These are phyloP conservation scores for Pseudogymnoascus sp. DNA, from an alignment of 2,329 filamentous ascomycete species.

Conservation along the genomic window DNA sequence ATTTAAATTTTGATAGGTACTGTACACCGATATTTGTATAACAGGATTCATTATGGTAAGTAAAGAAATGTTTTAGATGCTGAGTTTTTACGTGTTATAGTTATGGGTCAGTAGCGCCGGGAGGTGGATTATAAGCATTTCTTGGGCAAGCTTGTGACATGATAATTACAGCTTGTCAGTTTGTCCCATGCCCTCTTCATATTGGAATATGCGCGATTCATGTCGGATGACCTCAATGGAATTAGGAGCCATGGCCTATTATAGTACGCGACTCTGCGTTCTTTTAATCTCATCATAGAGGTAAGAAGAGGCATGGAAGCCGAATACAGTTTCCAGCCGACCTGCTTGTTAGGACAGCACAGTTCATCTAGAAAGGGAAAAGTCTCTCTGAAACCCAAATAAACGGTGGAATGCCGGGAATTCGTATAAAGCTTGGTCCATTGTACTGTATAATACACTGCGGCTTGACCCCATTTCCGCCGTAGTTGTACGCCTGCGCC, in stretches of 20 bases:
- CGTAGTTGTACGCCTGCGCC: constrained; percentile 8
- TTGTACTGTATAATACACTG: constrained; percentile 8
- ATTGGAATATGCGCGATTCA: not conserved
- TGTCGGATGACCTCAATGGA: not conserved
- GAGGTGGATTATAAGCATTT: constrained; percentile 1
- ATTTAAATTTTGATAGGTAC: not conserved
- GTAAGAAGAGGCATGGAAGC: not conserved
- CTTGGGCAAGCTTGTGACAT: not conserved
- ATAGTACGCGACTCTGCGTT: not conserved
- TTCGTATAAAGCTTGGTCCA: not conserved
- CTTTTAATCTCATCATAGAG: not conserved
- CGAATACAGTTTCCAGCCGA: not conserved
- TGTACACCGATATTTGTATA: not conserved
- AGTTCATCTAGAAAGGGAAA: not conserved
- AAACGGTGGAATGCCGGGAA: not conserved
- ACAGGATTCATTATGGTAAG: not conserved
- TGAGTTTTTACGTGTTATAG: not conserved
- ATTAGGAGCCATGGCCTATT: not conserved
- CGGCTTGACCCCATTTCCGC: not conserved
- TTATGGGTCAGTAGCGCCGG: not conserved
- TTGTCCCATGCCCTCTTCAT: not conserved
- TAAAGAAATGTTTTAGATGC: not conserved
- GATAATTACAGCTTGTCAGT: not conserved
- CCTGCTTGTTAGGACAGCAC: not conserved
- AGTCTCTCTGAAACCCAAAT: not conserved